phyloP scores from a whole-genome alignment of 805 yeast genomes.

The Isabelozyma pseudorhagii region DNA sequence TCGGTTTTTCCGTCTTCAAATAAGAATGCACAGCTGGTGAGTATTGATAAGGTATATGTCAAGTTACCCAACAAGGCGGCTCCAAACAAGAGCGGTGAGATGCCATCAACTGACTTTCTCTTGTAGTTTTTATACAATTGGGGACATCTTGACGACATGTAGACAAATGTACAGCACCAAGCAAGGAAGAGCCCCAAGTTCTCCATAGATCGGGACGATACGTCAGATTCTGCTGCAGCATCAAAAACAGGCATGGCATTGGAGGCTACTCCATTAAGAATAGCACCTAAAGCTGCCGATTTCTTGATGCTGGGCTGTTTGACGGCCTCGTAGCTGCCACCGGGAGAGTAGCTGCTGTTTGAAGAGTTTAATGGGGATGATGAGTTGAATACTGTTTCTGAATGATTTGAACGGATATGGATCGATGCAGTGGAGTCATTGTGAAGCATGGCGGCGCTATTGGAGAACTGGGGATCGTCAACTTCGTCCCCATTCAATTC shows the following conservation, averaged over 20 bases:
- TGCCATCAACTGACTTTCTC: slow-evolving; percentile 82
- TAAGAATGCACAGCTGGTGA: slow-evolving; percentile 56
- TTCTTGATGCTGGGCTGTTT: not conserved
- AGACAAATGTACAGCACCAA: slow-evolving; percentile 76
- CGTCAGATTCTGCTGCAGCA: not conserved
- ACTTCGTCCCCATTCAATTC: not conserved
- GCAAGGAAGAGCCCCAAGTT: slow-evolving; percentile 43
- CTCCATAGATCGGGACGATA: not conserved
- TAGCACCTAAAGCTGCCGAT: not conserved
- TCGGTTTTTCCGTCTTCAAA: slow-evolving; percentile 26
- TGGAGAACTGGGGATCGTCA: not conserved
- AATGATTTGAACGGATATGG: slow-evolving; percentile 2
- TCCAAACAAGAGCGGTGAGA: slow-evolving; percentile 75
- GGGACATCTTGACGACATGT: slow-evolving; percentile 78
- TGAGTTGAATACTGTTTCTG: not conserved
- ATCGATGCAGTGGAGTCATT: slow-evolving; percentile 1
- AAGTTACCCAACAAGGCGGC: slow-evolving; percentile 78
- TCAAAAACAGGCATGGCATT: not conserved
- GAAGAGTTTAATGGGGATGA: slow-evolving; percentile 9
- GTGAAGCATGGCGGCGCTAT: not conserved
- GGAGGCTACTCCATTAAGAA: not conserved
- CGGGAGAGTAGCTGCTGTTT: slow-evolving; percentile 7
- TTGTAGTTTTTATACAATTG: slow-evolving; percentile 74
- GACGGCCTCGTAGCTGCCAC: not conserved
- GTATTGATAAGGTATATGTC: slow-evolving; percentile 71